Conservation (phyloP, 75 land plant genomes). For the Adiantum capillusveneris region DNA sequence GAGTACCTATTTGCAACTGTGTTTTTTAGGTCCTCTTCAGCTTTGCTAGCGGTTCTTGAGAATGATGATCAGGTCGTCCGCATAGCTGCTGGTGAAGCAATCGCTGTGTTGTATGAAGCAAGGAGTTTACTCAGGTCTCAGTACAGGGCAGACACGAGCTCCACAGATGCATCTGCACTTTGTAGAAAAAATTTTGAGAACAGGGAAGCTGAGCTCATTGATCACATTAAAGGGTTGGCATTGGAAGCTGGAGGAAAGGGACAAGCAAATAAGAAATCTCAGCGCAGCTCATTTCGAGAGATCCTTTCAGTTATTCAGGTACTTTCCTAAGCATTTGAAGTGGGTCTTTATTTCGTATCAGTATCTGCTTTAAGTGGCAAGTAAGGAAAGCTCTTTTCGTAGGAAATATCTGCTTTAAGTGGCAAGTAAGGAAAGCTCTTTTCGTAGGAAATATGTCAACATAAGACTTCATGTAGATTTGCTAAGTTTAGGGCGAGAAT, state of each 20-base stretch:
- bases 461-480: too few species aligned
- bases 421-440: not conserved
- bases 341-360: not conserved
- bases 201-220: conserved; percentile 35
- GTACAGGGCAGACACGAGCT: conserved; percentile 8
- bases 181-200: conserved; percentile 6
- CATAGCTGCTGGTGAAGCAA: conserved; percentile 71
- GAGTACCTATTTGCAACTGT: not conserved
- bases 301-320: conserved; percentile 70
- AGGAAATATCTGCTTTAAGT: not conserved
- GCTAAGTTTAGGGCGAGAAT: too few species aligned
- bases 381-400: not conserved
- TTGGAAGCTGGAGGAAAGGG: conserved; percentile 84
- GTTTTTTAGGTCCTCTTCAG: conserved; percentile 48
- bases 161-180: conserved; percentile 8
- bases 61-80: conserved; percentile 56
- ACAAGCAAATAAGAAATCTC: conserved; percentile 65
- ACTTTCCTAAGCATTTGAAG: not conserved
- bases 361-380: not conserved
- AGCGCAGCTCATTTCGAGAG: conserved; percentile 58
- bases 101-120: conserved; percentile 61
- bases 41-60: conserved; percentile 55
- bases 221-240: conserved; percentile 56
- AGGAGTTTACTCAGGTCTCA: conserved; percentile 27
- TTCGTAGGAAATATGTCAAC: too few species aligned